Base-by-base conservation (phyloP, 1,284 basidiomycete species). In the Grifola frondosa region DNA sequence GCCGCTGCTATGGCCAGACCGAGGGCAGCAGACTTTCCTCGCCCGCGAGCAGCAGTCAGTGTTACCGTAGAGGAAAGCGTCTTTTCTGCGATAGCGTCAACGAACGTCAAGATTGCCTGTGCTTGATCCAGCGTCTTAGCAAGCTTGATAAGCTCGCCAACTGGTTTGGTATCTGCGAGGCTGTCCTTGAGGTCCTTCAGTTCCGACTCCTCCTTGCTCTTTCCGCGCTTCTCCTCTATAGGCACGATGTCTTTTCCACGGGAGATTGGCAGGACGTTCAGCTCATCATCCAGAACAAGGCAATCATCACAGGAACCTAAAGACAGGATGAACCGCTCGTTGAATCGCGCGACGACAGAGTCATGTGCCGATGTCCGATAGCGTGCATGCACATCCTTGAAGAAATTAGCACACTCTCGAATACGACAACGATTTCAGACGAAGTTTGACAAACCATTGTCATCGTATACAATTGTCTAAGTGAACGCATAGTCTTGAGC, bases 221-320 rank as follows among this genome's bases (percentile, higher is more conserved):
- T 78, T 33, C 74, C 63, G 28, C 70, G 57, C 20, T 69, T 70
- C 23, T 88, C 84, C 42, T 86, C 79, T 20, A 85, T 63, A 0
- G 88, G 80, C 3, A 73, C 71, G 57, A 98, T 97, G 62, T 98
- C 92, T 67, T 98, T 98, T 28, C 89, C 96, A 36, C 85, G 85
- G n/a, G 93, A 97, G 16, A 99, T 85, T 1, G 97, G 97, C 3
- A 99, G 80, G 5, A 99, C 95, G 61, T 99, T 99, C 42, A 99
- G 81, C 66, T 99, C 97, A 61, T 99, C 97, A 60, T 99, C 97
- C 33, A 99, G 78, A 19, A 99, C 83, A 1, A 99, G 74, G 56
- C 95, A 98, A 61, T 96, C 91, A 17, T 84, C 76, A 59, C 90
- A 95, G 10, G 90, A 88, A 15, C 92, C 92, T 10, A 97, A 80